phyloP scores from a whole-genome alignment of 768 basidiomycete genomes.

The Ramaria sp. region DNA sequence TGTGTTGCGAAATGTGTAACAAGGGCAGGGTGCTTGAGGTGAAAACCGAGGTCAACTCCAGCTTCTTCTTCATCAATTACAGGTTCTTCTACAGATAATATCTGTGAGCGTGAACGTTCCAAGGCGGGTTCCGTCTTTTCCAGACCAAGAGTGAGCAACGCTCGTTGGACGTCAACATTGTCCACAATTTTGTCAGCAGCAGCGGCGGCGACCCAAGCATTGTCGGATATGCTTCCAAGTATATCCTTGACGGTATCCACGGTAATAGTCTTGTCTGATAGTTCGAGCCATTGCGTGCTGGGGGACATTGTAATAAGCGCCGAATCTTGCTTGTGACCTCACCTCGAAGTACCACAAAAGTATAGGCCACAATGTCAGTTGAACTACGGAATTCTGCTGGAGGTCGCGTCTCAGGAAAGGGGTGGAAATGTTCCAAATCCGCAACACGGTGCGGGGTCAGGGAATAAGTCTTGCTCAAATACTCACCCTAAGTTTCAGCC shows the following conservation, averaged over 20 bases:
- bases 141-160: constrained; percentile 53
- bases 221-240: constrained; percentile 45
- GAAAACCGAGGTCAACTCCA: constrained; percentile 1
- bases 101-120: constrained; percentile 31
- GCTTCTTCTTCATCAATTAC: constrained; percentile 14
- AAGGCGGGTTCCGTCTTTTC: constrained; percentile 41
- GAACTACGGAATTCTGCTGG: constrained; percentile 1
- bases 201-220: constrained; percentile 72
- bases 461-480: neutral
- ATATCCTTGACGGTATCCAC: constrained; percentile 32
- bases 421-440: constrained; percentile 2
- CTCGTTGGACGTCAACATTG: constrained; percentile 40
- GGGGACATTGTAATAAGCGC: constrained; percentile 4
- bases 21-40: constrained; percentile 22
- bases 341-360: neutral
- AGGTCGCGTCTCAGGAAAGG: constrained; percentile 7
- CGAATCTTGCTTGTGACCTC: neutral
- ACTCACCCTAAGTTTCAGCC: constrained; percentile 27
- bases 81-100: constrained; percentile 15
- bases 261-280: constrained; percentile 50
- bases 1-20: constrained; percentile 42
- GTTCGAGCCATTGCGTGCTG: constrained; percentile 35
- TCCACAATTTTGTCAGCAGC: constrained; percentile 59
- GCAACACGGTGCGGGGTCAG: constrained; percentile 3
- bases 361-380: neutral